phyloP scores from a whole-genome alignment of 176 grass and related monocot species.

The Panicum miliaceum region DNA sequence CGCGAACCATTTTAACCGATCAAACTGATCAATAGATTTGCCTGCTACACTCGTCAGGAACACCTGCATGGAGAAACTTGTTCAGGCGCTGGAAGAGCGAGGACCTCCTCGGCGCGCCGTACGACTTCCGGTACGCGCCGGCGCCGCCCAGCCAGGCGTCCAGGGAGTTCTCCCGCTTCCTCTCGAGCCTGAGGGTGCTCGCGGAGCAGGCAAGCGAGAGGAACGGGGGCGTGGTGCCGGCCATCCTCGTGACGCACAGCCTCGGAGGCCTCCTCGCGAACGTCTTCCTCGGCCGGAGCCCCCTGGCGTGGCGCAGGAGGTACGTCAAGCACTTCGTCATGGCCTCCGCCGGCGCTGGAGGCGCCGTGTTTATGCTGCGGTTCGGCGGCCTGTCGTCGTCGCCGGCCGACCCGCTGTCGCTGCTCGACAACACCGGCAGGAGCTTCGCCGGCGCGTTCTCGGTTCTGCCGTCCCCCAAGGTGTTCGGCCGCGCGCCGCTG shows the following conservation, averaged over 20 bases:
- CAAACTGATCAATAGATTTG: too few species aligned
- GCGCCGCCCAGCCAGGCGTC: slow-evolving; percentile 27
- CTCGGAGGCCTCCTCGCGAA: slow-evolving; percentile 31
- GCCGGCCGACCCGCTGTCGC: neutral
- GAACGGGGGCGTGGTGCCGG: neutral
- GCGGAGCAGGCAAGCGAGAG: slow-evolving; percentile 23
- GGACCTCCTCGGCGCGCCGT: slow-evolving; percentile 56
- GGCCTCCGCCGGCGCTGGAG: slow-evolving; percentile 22
- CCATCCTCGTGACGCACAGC: slow-evolving; percentile 28
- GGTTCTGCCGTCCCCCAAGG: slow-evolving; percentile 2
- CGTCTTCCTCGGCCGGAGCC: slow-evolving; percentile 42
- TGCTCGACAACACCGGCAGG: neutral
- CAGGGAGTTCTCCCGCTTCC: slow-evolving; percentile 5
- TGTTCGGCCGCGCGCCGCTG: slow-evolving; percentile 10
- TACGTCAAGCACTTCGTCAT: slow-evolving; percentile 47
- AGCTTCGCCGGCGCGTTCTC: slow-evolving; percentile 1
- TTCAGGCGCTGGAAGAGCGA: slow-evolving; percentile 29
- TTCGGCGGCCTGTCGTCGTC: neutral
- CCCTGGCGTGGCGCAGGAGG: slow-evolving; percentile 34
- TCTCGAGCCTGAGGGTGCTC: neutral
- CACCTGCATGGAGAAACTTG: neutral
- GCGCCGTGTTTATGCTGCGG: neutral
- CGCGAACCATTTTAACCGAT: neutral
- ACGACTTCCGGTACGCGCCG: slow-evolving; percentile 52
- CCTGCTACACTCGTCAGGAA: neutral